Base-by-base conservation (phyloP, 441 rosid genomes). In the Adansonia madagascariensis region DNA sequence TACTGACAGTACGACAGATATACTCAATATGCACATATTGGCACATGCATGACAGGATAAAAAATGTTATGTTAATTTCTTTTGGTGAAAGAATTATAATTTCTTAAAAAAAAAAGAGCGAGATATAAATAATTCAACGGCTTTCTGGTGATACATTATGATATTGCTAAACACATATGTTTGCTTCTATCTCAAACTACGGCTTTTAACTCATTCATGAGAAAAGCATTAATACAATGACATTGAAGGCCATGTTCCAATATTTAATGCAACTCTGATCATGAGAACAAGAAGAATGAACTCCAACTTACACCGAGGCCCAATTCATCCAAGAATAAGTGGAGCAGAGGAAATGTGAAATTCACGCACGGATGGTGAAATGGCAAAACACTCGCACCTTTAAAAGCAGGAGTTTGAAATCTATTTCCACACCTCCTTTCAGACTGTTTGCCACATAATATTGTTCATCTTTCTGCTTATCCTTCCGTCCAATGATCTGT, bases 321-420 rank as follows among this genome's bases (percentile, higher is more conserved):
- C 97, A 78, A 80, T 84, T 56, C 91, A 86, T 82, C 87, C 88
- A 71, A 81, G 71, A 82, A 78, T 82, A 72, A 90, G 86, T 47
- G 97, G 97, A 73, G 98, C 97, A 97, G 95, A 81, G 98, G 96
- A 65, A 89, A 81, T 14, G 91, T 77, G 82, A 92, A 90, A 62
- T 84, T 85, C 63, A 80, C 75, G 39, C 98, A 93, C 1, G 86
- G 91, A 85, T 91, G 94, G 73, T 59, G 70, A 4, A 52, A 68
- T n/a, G 77, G 77, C 35, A 79, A 52, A 20, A 22, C 18, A 14
- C 44, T 56, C 50, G 80, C 55, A 35, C 78, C 73, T 69, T 39
- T 31, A 31, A 75, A 35, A 68, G 75, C 20, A 17, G 84, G 61
- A 71, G 77, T 74, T 67, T 80, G 66, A 83, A 63, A 78, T 74